These are phyloP conservation scores for Achaetomiella virescens DNA, from an alignment of 495 filamentous ascomycete genomes.

Conservation along the genomic window DNA sequence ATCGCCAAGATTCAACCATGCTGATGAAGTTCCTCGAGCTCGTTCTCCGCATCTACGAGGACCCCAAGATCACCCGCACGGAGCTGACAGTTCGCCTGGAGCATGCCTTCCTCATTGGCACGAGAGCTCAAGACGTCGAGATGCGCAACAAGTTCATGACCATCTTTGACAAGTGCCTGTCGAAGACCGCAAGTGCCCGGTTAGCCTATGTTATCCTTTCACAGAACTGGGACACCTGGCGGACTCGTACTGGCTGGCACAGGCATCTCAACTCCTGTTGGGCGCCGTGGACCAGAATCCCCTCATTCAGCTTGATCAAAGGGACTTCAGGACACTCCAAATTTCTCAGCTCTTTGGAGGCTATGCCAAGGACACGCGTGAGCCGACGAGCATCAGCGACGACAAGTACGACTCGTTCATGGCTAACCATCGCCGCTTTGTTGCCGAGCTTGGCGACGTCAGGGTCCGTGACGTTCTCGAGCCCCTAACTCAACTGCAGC, in stretches of 20 bases:
- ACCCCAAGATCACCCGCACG: slow-evolving; percentile 86
- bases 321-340: slow-evolving; percentile 75
- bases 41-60: slow-evolving; percentile 95
- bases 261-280: slow-evolving; percentile 85
- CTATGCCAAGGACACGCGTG: slow-evolving; percentile 65
- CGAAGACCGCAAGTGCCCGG: slow-evolving; percentile 76
- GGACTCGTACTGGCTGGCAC: slow-evolving; percentile 93
- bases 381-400: slow-evolving; percentile 67
- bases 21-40: slow-evolving; percentile 89
- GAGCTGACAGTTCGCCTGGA: slow-evolving; percentile 95
- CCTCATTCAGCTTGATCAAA: slow-evolving; percentile 63
- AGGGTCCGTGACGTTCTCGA: slow-evolving; percentile 81
- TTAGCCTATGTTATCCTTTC: slow-evolving; percentile 79
- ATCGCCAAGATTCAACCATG: slow-evolving; percentile 71
- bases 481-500: slow-evolving; percentile 89
- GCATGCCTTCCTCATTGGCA: slow-evolving; percentile 94
- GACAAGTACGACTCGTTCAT: slow-evolving; percentile 77
- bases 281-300: slow-evolving; percentile 83
- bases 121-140: slow-evolving; percentile 86
- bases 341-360: slow-evolving; percentile 62
- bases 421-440: slow-evolving; percentile 69
- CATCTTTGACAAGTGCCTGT: slow-evolving; percentile 88
- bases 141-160: slow-evolving; percentile 94
- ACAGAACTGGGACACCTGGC: slow-evolving; percentile 97
- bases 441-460: slow-evolving; percentile 73